A percentile compares a stretch with the other conserved stretches of the same genome.
These are phyloP conservation scores for Podospora comata DNA, from an alignment of 495 filamentous ascomycete species.

Conservation along the genomic window DNA sequence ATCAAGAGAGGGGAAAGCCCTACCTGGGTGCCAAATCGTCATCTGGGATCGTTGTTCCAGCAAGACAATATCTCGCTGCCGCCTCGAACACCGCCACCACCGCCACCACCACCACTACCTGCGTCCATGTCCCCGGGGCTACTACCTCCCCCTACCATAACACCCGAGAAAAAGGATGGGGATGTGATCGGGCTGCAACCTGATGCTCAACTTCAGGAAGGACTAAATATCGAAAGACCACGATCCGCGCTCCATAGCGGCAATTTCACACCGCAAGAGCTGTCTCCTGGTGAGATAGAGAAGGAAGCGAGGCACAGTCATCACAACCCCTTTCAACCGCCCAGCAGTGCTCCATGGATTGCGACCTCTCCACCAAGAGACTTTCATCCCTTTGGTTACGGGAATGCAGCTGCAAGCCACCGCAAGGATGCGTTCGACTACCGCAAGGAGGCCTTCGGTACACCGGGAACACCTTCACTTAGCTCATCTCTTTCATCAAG, in stretches of 20 bases:
- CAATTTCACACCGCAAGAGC: conserved; percentile 69
- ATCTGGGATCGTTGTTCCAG: conserved; percentile 44
- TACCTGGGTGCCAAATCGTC: conserved; percentile 65
- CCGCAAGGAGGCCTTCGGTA: conserved; percentile 32
- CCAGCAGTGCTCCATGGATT: conserved; percentile 33
- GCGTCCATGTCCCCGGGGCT: conserved; percentile 35
- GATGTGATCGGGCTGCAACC: conserved; percentile 15
- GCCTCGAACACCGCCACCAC: conserved; percentile 37
- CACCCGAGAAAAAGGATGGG: conserved; percentile 38
- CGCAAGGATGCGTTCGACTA: conserved; percentile 5
- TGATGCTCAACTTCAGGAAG: conserved; percentile 36
- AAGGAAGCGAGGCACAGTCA: not conserved
- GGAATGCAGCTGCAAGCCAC: conserved; percentile 22
- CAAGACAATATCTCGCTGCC: conserved; percentile 30
- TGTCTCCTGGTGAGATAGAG: conserved; percentile 14
- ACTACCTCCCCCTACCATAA: conserved; percentile 41
- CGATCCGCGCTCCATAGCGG: conserved; percentile 85
- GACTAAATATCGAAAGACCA: conserved; percentile 72
- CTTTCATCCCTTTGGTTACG: conserved; percentile 40
- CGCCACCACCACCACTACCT: conserved; percentile 36
- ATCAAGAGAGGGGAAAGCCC: conserved; percentile 78
- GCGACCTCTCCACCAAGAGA: conserved; percentile 48
- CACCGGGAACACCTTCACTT: conserved; percentile 57
- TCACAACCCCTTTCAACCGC: conserved; percentile 9
- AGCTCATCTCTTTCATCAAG: conserved; percentile 75